phyloP scores from a whole-genome alignment of 2,329 filamentous ascomycete genomes.

The Botrytis paeoniae region DNA sequence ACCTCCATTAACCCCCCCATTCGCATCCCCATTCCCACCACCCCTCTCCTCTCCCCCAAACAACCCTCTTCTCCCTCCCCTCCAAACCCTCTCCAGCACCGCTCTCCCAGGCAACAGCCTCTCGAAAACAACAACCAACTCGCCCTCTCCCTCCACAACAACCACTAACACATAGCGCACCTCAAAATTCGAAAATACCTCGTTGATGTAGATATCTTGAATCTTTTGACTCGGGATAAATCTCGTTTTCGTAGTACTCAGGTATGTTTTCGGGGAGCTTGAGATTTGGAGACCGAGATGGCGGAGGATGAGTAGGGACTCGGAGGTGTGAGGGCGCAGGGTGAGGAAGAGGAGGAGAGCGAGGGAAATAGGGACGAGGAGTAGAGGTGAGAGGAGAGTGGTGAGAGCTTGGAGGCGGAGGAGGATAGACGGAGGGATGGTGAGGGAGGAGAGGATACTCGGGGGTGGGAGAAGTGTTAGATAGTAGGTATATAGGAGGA shows the following conservation, averaged over 20 bases:
- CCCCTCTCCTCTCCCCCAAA: slow-evolving; percentile 59
- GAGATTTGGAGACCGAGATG: slow-evolving; percentile 89
- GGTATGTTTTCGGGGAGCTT: slow-evolving; percentile 65
- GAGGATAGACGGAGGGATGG: slow-evolving; percentile 35
- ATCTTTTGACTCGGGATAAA: slow-evolving; percentile 92
- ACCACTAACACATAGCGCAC: slow-evolving; percentile 87
- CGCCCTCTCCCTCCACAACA: slow-evolving; percentile 82
- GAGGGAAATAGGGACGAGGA: slow-evolving; percentile 42
- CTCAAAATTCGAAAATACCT: slow-evolving; percentile 90
- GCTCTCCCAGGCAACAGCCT: slow-evolving; percentile 68
- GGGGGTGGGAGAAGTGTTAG: slow-evolving; percentile 26
- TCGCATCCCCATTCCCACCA: slow-evolving; percentile 26
- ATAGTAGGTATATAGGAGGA: slow-evolving; percentile 52
- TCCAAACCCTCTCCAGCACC: slow-evolving; percentile 87
- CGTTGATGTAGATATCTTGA: slow-evolving; percentile 89
- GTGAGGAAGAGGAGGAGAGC: slow-evolving; percentile 46
- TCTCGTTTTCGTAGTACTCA: slow-evolving; percentile 59
- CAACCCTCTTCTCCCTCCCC: slow-evolving; percentile 76
- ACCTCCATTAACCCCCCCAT: slow-evolving; percentile 16
- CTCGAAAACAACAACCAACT: slow-evolving; percentile 94
- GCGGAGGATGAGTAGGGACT: slow-evolving; percentile 83
- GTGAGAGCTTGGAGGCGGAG: slow-evolving; percentile 38
- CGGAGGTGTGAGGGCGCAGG: slow-evolving; percentile 56
- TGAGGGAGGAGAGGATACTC: slow-evolving; percentile 30
- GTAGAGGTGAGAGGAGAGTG: slow-evolving; percentile 40